Evolutionary conservation across 2,329 filamentous ascomycete genomes (phyloP).

Genomic region (Cercospora sp.): DNA sequence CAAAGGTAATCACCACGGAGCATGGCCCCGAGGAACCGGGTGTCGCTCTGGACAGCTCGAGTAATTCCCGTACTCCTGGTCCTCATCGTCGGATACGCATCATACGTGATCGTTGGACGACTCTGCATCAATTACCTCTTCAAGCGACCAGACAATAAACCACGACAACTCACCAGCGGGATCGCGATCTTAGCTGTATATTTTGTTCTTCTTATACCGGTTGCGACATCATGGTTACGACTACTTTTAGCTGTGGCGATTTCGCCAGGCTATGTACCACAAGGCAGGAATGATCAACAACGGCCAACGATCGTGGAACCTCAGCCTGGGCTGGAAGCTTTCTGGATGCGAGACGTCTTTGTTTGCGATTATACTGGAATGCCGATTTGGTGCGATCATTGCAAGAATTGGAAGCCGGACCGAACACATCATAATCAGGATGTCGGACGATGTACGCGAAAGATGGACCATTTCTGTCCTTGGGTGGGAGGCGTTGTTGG

Average conservation of each 20-base stretch:
- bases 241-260: constrained; percentile 66
- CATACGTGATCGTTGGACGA: constrained; percentile 36
- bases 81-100: constrained; percentile 34
- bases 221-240: constrained; percentile 68
- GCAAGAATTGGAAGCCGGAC: constrained; percentile 84
- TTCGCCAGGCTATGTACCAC: constrained; percentile 72
- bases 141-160: constrained; percentile 40
- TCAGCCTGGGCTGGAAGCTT: constrained; percentile 68
- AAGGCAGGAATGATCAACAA: constrained; percentile 46
- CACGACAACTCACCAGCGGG: constrained; percentile 57
- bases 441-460: constrained; percentile 74
- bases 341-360: constrained; percentile 81
- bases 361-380: constrained; percentile 78
- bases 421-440: constrained; percentile 84
- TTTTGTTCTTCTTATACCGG: constrained; percentile 68
- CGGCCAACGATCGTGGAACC: constrained; percentile 41
- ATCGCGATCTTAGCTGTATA: constrained; percentile 71
- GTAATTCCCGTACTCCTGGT: constrained; percentile 35
- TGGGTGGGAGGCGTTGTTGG: constrained; percentile 93
- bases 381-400: constrained; percentile 84
- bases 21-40: constrained; percentile 22
- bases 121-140: constrained; percentile 70
- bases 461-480: constrained; percentile 96
- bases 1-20: not conserved
- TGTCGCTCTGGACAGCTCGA: constrained; percentile 31